phyloP scores from a whole-genome alignment of 768 basidiomycete genomes.

The Candolleomyces eurysporus region DNA sequence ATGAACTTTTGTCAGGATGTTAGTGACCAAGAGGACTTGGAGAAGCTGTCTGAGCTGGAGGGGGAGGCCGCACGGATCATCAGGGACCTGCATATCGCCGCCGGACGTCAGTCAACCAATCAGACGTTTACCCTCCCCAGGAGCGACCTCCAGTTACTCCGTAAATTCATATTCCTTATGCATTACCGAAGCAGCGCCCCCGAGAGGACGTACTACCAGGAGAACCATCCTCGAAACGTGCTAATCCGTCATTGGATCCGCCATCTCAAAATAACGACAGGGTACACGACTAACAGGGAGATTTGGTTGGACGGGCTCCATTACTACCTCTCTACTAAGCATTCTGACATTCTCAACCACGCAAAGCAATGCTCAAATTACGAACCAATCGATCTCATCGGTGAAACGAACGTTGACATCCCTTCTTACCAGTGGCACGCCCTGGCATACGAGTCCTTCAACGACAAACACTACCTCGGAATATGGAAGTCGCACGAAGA shows the following conservation, averaged over 20 bases:
- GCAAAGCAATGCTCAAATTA: conserved; percentile 16
- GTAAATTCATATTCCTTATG: conserved; percentile 38
- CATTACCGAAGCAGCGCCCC: conserved; percentile 24
- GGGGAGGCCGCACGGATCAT: conserved; percentile 21
- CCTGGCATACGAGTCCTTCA: conserved; percentile 24
- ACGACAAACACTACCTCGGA: conserved; percentile 29
- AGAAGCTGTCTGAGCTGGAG: conserved; percentile 27
- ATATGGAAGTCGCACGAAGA: conserved; percentile 26
- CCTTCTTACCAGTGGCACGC: conserved; percentile 20
- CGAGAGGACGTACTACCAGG: conserved; percentile 25
- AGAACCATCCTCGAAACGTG: conserved; percentile 21
- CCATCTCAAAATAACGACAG: conserved; percentile 16
- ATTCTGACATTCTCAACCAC: conserved; percentile 21
- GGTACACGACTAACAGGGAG: conserved; percentile 18
- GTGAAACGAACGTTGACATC: conserved; percentile 16
- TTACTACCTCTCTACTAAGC: conserved; percentile 31
- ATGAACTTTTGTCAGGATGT: conserved; percentile 26
- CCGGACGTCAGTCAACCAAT: neutral
- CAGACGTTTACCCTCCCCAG: conserved; percentile 21
- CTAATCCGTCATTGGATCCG: conserved; percentile 21
- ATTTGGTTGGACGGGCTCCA: conserved; percentile 28
- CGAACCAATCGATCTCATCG: neutral
- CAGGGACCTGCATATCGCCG: conserved; percentile 12
- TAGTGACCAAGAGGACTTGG: conserved; percentile 16
- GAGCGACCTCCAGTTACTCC: conserved; percentile 24